A percentile compares a stretch with the other conserved stretches of the same genome.
Evolutionary conservation across 768 basidiomycete genomes (phyloP).

Genomic region (Collybia nuda): DNA sequence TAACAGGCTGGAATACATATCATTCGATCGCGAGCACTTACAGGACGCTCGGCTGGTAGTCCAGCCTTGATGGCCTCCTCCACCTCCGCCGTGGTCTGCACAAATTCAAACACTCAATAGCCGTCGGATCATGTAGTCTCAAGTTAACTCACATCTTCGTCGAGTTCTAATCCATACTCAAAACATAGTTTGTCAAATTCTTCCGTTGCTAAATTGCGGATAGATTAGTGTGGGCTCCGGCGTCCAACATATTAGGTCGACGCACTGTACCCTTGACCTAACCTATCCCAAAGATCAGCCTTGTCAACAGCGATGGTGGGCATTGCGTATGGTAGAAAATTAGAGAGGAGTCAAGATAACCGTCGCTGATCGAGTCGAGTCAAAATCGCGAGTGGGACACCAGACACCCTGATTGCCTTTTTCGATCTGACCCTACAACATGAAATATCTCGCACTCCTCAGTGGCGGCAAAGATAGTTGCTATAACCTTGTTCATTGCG

Average conservation of each 20-base stretch:
- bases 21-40: conserved; percentile 31
- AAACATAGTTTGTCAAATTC: conserved; percentile 96
- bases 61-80: conserved; percentile 81
- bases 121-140: neutral
- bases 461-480: conserved; percentile 99
- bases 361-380: conserved; percentile 26
- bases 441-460: conserved; percentile 93
- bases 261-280: conserved; percentile 80
- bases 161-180: conserved; percentile 96
- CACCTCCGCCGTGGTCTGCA: conserved; percentile 86
- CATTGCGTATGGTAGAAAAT: conserved; percentile 47
- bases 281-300: conserved; percentile 85
- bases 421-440: conserved; percentile 25
- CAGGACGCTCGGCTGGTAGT: conserved; percentile 81
- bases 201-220: conserved; percentile 65
- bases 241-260: conserved; percentile 16
- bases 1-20: neutral
- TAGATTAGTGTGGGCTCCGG: conserved; percentile 14
- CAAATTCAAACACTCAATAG: neutral
- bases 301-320: conserved; percentile 97
- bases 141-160: conserved; percentile 80
- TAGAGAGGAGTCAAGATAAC: conserved; percentile 6
- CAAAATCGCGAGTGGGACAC: conserved; percentile 24
- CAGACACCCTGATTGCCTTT: conserved; percentile 17
- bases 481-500: conserved; percentile 91